phyloP scores from a whole-genome alignment of 345 rosid species.

The Citrus sp. region DNA sequence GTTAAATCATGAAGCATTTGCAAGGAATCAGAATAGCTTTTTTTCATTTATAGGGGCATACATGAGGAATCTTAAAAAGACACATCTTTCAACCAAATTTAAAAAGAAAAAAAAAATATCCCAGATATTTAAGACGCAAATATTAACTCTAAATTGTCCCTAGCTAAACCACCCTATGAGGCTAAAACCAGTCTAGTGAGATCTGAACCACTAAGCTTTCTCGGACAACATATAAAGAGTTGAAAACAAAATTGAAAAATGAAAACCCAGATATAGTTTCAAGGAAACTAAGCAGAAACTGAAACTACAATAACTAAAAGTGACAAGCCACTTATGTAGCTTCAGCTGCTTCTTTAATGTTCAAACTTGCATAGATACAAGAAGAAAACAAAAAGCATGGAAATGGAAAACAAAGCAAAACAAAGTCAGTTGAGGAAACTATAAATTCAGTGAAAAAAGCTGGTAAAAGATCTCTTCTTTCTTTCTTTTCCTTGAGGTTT shows the following conservation, averaged over 20 bases:
- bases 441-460: constrained; percentile 20
- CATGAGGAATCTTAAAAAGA: constrained; percentile 55
- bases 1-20: constrained; percentile 53
- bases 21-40: constrained; percentile 59
- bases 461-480: constrained; percentile 23
- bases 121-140: background rate
- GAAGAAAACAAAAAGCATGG: constrained; percentile 8
- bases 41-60: constrained; percentile 23
- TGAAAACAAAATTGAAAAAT: background rate
- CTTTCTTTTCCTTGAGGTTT: constrained; percentile 16
- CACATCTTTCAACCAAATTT: constrained; percentile 26
- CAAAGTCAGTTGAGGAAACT: constrained; percentile 12
- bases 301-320: background rate
- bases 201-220: constrained; percentile 29
- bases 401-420: constrained; percentile 10
- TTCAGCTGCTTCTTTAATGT: constrained; percentile 12
- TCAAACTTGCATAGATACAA: constrained; percentile 11
- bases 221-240: background rate
- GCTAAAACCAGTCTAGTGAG: constrained; percentile 18
- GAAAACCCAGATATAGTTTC: constrained; percentile 10
- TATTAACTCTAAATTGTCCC: background rate
- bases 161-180: constrained; percentile 17
- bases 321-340: background rate
- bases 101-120: background rate
- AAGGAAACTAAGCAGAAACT: background rate